phyloP scores from a whole-genome alignment of 1,284 basidiomycete genomes.

The Pseudozyma flocculosa region DNA sequence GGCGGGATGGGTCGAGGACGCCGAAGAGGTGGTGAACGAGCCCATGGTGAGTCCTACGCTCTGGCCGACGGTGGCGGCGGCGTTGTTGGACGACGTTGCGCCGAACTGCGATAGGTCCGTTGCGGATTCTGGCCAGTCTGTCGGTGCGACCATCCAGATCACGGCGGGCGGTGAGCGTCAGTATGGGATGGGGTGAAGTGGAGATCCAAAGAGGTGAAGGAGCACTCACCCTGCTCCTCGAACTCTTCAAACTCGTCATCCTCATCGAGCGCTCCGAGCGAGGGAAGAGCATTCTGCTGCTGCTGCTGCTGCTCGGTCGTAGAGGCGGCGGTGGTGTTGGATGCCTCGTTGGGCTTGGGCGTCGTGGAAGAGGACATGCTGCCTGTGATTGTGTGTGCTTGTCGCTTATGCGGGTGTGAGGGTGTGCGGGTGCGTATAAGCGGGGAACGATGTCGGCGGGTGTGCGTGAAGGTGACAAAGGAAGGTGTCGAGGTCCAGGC shows the following conservation, averaged over 20 bases:
- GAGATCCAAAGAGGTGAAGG: background rate
- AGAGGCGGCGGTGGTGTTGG: too few relatives aligned
- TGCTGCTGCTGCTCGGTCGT: background rate
- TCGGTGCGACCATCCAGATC: background rate
- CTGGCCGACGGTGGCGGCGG: constrained; percentile 2
- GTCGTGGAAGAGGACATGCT: too few relatives aligned
- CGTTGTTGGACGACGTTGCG: background rate
- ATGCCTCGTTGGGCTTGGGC: too few relatives aligned
- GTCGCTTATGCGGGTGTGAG: too few relatives aligned
- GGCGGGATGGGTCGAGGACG: too few relatives aligned
- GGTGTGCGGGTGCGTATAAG: too few relatives aligned
- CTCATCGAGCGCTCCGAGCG: constrained; percentile 54
- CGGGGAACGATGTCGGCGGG: too few relatives aligned
- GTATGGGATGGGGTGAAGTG: background rate
- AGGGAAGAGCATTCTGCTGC: constrained; percentile 26
- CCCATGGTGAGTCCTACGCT: constrained; percentile 38
- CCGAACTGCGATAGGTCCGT: constrained; percentile 73
- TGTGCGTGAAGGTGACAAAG: too few relatives aligned
- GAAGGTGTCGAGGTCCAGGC: too few relatives aligned
- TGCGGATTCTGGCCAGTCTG: constrained; percentile 82
- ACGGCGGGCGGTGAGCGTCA: constrained; percentile 5
- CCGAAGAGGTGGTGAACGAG: too few relatives aligned
- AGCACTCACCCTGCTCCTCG: constrained; percentile 49
- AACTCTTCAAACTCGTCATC: constrained; percentile 59
- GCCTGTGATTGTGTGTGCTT: too few relatives aligned